phyloP scores from a whole-genome alignment of 2,329 filamentous ascomycete species.

The Claviceps pusilla region DNA sequence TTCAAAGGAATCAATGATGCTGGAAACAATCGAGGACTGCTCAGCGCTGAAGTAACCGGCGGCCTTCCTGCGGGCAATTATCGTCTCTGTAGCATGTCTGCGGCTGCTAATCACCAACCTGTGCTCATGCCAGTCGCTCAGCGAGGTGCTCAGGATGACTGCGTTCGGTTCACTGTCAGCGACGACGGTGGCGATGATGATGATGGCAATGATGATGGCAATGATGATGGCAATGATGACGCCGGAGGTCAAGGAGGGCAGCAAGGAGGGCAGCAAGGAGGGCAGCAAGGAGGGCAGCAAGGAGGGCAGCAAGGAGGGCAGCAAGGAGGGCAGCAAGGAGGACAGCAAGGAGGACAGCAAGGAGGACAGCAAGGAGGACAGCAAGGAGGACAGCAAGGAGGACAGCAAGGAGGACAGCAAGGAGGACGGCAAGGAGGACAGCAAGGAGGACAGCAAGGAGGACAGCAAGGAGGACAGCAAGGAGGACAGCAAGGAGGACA shows the following conservation, averaged over 20 bases:
- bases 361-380: not conserved
- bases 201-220: not conserved
- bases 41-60: constrained; percentile 37
- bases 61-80: constrained; percentile 49
- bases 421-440: not conserved
- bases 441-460: not conserved
- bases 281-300: not conserved
- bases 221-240: constrained; percentile 3
- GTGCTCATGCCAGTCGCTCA: constrained; percentile 53
- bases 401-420: not conserved
- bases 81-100: constrained; percentile 49
- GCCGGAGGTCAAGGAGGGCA: constrained; percentile 5
- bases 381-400: constrained; percentile 4
- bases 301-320: not conserved
- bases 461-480: constrained; percentile 3
- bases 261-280: not conserved
- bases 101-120: constrained; percentile 51
- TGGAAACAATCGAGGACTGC: constrained; percentile 38
- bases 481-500: not conserved
- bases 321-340: not conserved
- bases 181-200: constrained; percentile 8
- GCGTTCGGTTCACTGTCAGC: constrained; percentile 42
- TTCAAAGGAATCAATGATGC: constrained; percentile 54
- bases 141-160: constrained; percentile 52
- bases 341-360: not conserved